These are phyloP conservation scores for Trichoderma virens DNA, from an alignment of 495 filamentous ascomycete genomes.

Conservation along the genomic window DNA sequence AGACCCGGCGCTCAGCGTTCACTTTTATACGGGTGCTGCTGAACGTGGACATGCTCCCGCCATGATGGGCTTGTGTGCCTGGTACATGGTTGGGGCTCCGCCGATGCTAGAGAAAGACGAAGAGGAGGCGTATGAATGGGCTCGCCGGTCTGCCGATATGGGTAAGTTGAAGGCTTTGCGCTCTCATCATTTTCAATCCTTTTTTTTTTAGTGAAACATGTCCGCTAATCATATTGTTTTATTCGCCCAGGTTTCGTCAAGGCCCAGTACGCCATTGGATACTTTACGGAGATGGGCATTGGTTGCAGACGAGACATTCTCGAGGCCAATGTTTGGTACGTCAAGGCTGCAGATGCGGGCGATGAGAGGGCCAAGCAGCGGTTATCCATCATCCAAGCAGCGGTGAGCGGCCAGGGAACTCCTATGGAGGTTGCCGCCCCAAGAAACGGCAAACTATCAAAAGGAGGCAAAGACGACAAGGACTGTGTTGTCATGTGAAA, in stretches of 20 bases:
- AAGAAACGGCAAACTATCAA: conserved; percentile 43
- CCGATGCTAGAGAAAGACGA: conserved; percentile 92
- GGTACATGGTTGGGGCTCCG: conserved; percentile 95
- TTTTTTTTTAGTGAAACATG: background rate
- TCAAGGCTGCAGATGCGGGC: conserved; percentile 86
- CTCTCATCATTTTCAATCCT: background rate
- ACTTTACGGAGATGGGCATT: conserved; percentile 98
- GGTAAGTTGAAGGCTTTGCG: conserved; percentile 47
- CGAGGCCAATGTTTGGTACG: conserved; percentile 98
- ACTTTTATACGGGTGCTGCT: conserved; percentile 93
- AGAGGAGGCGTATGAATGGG: conserved; percentile 95
- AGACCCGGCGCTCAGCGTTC: conserved; percentile 89
- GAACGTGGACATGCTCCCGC: conserved; percentile 73
- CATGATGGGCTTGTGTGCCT: conserved; percentile 99
- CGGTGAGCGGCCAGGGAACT: conserved; percentile 67
- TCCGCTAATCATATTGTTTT: background rate
- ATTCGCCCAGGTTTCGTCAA: conserved; percentile 65
- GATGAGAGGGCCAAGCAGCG: conserved; percentile 83
- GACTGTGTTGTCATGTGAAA: conserved; percentile 54
- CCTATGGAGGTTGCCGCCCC: conserved; percentile 44
- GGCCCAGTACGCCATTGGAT: conserved; percentile 90
- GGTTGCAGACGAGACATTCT: conserved; percentile 87
- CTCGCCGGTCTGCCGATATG: conserved; percentile 70
- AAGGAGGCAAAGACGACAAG: conserved; percentile 42
- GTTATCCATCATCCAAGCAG: conserved; percentile 76